Base-by-base conservation (phyloP, 306 rosid genomes). In the Cucurbita argyrosperma region DNA sequence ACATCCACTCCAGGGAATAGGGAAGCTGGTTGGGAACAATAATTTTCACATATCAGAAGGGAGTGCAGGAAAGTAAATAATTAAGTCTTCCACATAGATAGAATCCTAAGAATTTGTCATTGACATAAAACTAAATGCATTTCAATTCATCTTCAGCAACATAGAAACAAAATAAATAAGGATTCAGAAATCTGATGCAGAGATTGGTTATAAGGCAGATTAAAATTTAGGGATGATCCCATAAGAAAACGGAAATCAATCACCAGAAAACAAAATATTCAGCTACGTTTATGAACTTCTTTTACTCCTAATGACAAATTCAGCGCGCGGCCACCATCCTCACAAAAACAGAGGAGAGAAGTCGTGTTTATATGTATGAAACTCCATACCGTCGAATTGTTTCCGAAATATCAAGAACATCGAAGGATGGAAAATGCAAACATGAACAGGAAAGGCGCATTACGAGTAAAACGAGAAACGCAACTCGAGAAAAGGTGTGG, bases 21-120 rank as follows among this genome's bases (percentile, higher is more conserved):
- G 71, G 63, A 65, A 75, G 75, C 79, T 79, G 76, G 68, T 73
- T 56, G 76, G 21, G 79, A 30, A 10, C 52, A 42, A 55, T 19
- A 13, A 12, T 53, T 72, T 37, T 63, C 77, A 40, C 19, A 43
- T 26, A 71, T 49, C 60, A 71, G 59, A 71, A 37, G 47, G 9
- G 14, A 30, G 42, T 58, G 40, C 8, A 90, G 87, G 81, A 35
- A 53, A n/a, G 66, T 61, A 30, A 30, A 30, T 30, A 30, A 30
- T 30, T 30, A 57, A 57, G 39, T 57, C 57, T 52, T 16, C 21
- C 56, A 51, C 56, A 51, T 52, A 11, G 13, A 57, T 23, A 23
- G 39, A 57, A 23, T 57, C 63, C 15, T 23, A 0, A 57, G 62
- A 57, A 21, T 23, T 21, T 57, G 63, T 4, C 63, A 8, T 23